phyloP scores from a whole-genome alignment of 2,329 filamentous ascomycete species.

The Bertia moriformis region DNA sequence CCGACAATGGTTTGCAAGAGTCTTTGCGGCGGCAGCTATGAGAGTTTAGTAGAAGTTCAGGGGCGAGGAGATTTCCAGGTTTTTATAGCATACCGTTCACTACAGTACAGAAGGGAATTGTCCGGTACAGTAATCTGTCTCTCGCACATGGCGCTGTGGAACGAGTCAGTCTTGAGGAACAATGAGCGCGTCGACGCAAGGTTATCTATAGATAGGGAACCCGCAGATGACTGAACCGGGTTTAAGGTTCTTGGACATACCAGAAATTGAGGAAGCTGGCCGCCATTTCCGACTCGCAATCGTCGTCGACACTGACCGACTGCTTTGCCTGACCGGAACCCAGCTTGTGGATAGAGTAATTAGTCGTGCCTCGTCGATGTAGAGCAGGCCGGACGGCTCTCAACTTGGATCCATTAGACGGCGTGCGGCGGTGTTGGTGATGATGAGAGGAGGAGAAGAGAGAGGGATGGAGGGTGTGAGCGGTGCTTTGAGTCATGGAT shows the following conservation, averaged over 20 bases:
- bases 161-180: too few relatives aligned
- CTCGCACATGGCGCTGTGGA: slow-evolving; percentile 45
- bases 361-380: background rate
- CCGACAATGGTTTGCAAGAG: slow-evolving; percentile 24
- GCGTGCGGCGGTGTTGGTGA: background rate
- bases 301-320: slow-evolving; percentile 10
- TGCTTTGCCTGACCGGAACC: background rate
- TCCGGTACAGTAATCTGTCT: slow-evolving; percentile 48
- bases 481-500: background rate
- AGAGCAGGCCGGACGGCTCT: background rate
- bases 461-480: too few relatives aligned
- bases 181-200: too few relatives aligned
- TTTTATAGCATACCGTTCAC: slow-evolving; percentile 35
- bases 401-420: background rate
- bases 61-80: slow-evolving; percentile 2
- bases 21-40: slow-evolving; percentile 28
- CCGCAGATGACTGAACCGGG: slow-evolving; percentile 1
- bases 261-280: slow-evolving; percentile 35
- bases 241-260: slow-evolving; percentile 14
- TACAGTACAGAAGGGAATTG: slow-evolving; percentile 47
- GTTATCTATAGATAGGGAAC: too few relatives aligned
- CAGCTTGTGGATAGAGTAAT: background rate
- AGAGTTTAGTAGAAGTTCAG: slow-evolving; percentile 2
- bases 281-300: slow-evolving; percentile 32
- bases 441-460: too few relatives aligned